Evolutionary conservation across 1,139 yeast species (phyloP).

Genomic region (Lodderomyces metapsilosis): DNA sequence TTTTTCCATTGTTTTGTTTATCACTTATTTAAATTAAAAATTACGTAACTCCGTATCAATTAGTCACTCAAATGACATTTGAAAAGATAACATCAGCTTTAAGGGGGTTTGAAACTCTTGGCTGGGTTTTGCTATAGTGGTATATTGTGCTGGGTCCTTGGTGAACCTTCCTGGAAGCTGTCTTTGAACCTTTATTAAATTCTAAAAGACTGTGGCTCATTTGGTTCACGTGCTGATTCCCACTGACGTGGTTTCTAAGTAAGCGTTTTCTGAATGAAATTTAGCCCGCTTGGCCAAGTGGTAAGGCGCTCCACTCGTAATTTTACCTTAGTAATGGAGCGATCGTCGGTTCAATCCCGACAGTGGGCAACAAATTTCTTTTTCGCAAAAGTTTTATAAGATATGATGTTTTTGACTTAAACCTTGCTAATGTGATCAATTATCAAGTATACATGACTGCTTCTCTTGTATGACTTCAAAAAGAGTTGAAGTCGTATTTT

Average conservation of each 20-base stretch:
- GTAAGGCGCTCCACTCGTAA: slow-evolving; percentile 49
- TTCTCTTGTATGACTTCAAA: too few species aligned
- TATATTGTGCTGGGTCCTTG: too few species aligned
- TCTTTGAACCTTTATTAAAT: too few species aligned
- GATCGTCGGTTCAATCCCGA: slow-evolving; percentile 39
- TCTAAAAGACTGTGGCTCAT: slow-evolving; percentile 2
- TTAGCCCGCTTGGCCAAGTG: slow-evolving; percentile 53
- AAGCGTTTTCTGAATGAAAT: slow-evolving; percentile 4
- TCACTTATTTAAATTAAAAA: background rate
- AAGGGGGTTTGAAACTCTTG: too few species aligned
- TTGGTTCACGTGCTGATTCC: background rate
- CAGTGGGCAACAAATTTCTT: slow-evolving; percentile 37
- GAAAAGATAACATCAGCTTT: too few species aligned
- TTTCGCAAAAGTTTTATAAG: background rate
- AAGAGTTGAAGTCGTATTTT: too few species aligned
- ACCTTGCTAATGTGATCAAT: too few species aligned
- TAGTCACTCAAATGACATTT: too few species aligned
- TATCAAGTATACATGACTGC: too few species aligned
- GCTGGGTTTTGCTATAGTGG: too few species aligned
- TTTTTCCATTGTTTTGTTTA: background rate
- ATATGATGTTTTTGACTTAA: background rate
- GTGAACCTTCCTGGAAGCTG: too few species aligned
- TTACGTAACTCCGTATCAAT: background rate
- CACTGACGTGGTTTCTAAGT: background rate
- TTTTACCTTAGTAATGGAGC: slow-evolving; percentile 24